Base-by-base conservation (phyloP, 768 basidiomycete species). In the Mycena metata region DNA sequence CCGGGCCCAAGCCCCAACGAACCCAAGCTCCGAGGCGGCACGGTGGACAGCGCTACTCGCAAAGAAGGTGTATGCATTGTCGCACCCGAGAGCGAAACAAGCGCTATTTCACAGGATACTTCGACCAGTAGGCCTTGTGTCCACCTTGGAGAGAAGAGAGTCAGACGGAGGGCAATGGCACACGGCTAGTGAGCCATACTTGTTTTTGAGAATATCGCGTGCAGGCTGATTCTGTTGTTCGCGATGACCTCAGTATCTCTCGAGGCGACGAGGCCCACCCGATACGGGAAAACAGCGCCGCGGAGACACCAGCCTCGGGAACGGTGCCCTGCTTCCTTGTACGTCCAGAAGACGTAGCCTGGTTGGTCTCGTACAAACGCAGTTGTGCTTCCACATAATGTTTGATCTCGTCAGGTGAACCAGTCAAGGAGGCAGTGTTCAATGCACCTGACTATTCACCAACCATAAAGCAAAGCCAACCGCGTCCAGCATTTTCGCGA, bases 311-410 rank as follows among this genome's bases (percentile, higher is more conserved):
- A 95, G 0, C 93, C 93, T 5, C 80, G 84, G 79, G 95, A 93
- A 61, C 89, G 89, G 19, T 39, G 57, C 80, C 75, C 56, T 89
- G 84, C 24, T 77, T 94, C 93, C 82, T 90, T 94, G 75, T 89
- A 91, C 42, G 92, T 94, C 94, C 94, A 94, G 76, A 92, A 95
- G 80, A 90, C 95, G 86, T 87, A 92, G 6, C 94, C 94, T 0
- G 86, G 41, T 79, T 71, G 51, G 78, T 76, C 64, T 94, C 92
- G 67, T 86, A 95, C 45, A 92, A 72, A 21, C 83, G 84, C 54
- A 94, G 78, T 76, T 96, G 89, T 5, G 93, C 90, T 19, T 82
- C 75, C 5, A 91, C 82, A 66, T 88, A 95, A 19, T 74, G 73
- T 36, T 79, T 75, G 16, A 80, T 77, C 19, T 86, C 86, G 19